phyloP scores from a whole-genome alignment of 805 yeast species.

The Myxozyma mucilagina region DNA sequence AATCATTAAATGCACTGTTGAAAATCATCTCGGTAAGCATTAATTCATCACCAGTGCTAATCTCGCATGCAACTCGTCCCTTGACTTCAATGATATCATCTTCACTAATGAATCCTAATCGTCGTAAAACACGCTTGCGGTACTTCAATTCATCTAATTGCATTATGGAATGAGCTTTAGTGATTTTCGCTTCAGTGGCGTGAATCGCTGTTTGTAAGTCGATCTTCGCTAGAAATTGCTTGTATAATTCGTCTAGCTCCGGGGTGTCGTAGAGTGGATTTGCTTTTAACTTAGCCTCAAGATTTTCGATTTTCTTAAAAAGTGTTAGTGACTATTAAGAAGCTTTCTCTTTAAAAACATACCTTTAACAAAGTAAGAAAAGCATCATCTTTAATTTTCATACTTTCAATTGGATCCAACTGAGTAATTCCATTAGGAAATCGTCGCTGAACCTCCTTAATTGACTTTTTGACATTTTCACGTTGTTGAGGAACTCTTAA shows the following conservation, averaged over 20 bases:
- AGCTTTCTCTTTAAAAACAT: background rate
- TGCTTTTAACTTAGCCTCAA: slow-evolving; percentile 69
- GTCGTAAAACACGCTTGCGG: slow-evolving; percentile 87
- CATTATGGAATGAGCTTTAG: slow-evolving; percentile 84
- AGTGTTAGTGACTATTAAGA: background rate
- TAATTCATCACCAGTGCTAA: slow-evolving; percentile 58
- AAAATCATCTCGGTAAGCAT: slow-evolving; percentile 87
- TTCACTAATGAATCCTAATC: slow-evolving; percentile 84
- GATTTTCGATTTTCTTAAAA: slow-evolving; percentile 73
- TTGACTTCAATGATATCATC: slow-evolving; percentile 90
- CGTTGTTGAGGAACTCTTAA: slow-evolving; percentile 49
- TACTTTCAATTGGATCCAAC: slow-evolving; percentile 85
- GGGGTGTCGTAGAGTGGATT: slow-evolving; percentile 59
- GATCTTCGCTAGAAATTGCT: slow-evolving; percentile 64
- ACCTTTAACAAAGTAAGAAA: slow-evolving; percentile 56
- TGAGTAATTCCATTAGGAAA: slow-evolving; percentile 90
- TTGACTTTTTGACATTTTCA: slow-evolving; percentile 64
- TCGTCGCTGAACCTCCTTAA: slow-evolving; percentile 76
- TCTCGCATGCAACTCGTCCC: slow-evolving; percentile 97
- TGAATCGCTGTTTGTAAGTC: slow-evolving; percentile 60
- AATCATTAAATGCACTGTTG: slow-evolving; percentile 90
- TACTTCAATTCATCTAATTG: slow-evolving; percentile 92
- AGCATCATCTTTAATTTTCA: slow-evolving; percentile 83
- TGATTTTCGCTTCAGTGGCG: slow-evolving; percentile 60
- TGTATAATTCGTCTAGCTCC: slow-evolving; percentile 62